These are phyloP conservation scores for Cyberlindnera suaveolens DNA, from an alignment of 805 yeast species.

Conservation along the genomic window DNA sequence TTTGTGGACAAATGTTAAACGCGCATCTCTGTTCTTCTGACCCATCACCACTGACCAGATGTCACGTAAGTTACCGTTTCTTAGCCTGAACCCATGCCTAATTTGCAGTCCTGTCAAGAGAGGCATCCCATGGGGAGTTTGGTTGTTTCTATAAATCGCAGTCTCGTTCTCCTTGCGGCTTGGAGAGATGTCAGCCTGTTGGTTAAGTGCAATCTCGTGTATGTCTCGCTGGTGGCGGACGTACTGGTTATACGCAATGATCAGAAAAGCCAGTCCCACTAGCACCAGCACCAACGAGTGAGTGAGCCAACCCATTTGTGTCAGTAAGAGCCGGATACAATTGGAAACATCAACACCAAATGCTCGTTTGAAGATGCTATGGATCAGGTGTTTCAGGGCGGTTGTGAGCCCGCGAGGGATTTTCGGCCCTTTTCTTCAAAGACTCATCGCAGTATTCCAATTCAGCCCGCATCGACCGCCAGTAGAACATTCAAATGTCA, in stretches of 20 bases:
- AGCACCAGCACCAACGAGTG: neutral
- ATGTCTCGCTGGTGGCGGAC: conserved; percentile 42
- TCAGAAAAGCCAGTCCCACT: neutral
- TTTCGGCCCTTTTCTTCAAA: too few species aligned
- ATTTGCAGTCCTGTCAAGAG: conserved; percentile 65
- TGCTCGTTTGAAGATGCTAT: too few species aligned
- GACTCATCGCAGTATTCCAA: too few species aligned
- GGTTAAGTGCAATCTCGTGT: conserved; percentile 46
- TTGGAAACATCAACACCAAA: too few species aligned
- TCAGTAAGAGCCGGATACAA: too few species aligned
- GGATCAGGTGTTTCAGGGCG: too few species aligned
- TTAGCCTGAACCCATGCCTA: conserved; percentile 52
- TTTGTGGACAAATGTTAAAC: conserved; percentile 21
- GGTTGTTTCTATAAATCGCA: conserved; percentile 68
- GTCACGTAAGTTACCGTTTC: conserved; percentile 75
- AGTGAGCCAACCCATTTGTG: too few species aligned
- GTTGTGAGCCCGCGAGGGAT: too few species aligned
- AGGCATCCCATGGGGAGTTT: conserved; percentile 66
- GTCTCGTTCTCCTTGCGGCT: conserved; percentile 65
- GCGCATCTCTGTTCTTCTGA: conserved; percentile 16
- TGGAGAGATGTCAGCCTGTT: conserved; percentile 61
- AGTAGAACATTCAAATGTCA: too few species aligned
- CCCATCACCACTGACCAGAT: conserved; percentile 54
- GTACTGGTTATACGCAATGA: conserved; percentile 16
- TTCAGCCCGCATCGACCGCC: too few species aligned